Evolutionary conservation across 768 basidiomycete species (phyloP), one percentile per base, ranked within the genome.

Genomic region (Suillus clintonianus): DNA sequence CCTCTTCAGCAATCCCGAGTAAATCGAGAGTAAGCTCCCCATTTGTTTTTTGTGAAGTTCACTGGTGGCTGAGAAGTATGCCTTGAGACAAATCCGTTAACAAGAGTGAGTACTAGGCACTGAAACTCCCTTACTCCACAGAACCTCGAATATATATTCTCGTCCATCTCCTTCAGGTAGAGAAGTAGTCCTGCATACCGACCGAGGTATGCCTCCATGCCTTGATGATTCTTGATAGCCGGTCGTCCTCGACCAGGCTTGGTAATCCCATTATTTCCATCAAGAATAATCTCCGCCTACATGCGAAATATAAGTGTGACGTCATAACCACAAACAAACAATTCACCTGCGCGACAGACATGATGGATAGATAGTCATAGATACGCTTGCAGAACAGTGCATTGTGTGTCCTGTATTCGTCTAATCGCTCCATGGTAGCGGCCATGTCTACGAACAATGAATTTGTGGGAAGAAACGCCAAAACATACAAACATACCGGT

Each of bases 121-220:
- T 27, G n/a, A 17, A 53, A 43, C 19, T 17, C 11, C 82, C 91
- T 62, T 71, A 97, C 97, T 43, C 90, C 94, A 71, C 95, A 98
- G 36, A 98, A 78, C 71, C 92, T 94, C 48, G 89, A 90, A 73
- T 98, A 99, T 27, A 91, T 77, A 61, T 77, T 79, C 74, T 97
- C 94, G 64, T 97, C 95, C 92, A 98, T 97, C 80, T 99, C 97
- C 74, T 94, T 96, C 62, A 98, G 78, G 72, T 97, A 99, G 19
- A 98, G 81, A 76, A 99, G 86, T 59, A 99, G 76, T 1, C 96
- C 96, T 36, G 90, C 86, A 76, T 98, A 99, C 50, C 91, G 85
- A 27, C 91, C 93, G 22, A 99, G 83, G 74, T 94, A 94, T 41
- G 82, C 80, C 71, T 98, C 94, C 73, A 97, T 82, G 19, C 85